Percentiles rank a stretch among this genome's conserved stretches.
These are phyloP conservation scores for Alternaria conjuncta DNA, from an alignment of 2,329 filamentous ascomycete species.

Conservation along the genomic window DNA sequence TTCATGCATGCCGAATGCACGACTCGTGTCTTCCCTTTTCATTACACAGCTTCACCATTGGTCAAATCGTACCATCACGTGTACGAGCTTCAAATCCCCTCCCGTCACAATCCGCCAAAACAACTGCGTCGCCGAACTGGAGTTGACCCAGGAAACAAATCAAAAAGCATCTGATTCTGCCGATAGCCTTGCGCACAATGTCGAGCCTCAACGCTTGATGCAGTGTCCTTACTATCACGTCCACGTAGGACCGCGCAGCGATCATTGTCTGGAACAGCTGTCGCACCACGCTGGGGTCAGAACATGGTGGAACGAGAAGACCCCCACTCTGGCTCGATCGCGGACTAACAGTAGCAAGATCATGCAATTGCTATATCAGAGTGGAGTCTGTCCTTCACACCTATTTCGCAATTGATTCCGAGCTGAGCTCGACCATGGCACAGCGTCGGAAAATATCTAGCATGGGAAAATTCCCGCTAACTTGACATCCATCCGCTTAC, in stretches of 20 bases:
- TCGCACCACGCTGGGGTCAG: not conserved
- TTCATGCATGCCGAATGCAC: not conserved
- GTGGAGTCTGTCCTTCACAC: not conserved
- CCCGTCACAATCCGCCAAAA: not conserved
- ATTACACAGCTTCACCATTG: not conserved
- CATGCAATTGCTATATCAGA: not conserved
- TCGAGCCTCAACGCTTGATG: not conserved
- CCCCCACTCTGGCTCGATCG: not conserved
- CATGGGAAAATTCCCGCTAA: not conserved
- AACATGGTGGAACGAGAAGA: not conserved
- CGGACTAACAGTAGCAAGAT: not conserved
- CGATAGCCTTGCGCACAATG: not conserved
- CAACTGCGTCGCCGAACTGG: too few relatives aligned
- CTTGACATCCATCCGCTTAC: not conserved
- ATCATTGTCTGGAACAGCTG: not conserved
- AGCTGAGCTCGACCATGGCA: not conserved
- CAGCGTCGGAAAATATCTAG: constrained; percentile 1
- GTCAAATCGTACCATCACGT: not conserved
- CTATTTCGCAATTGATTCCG: not conserved
- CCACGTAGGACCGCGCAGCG: not conserved
- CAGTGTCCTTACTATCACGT: not conserved
- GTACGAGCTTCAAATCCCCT: not conserved
- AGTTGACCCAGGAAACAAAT: not conserved
- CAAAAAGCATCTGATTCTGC: not conserved
- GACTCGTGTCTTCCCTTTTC: not conserved